A percentile compares a stretch with the other conserved stretches of the same genome.
Conservation (phyloP, 306 rosid genomes). For the Dalbergia cultrata region DNA sequence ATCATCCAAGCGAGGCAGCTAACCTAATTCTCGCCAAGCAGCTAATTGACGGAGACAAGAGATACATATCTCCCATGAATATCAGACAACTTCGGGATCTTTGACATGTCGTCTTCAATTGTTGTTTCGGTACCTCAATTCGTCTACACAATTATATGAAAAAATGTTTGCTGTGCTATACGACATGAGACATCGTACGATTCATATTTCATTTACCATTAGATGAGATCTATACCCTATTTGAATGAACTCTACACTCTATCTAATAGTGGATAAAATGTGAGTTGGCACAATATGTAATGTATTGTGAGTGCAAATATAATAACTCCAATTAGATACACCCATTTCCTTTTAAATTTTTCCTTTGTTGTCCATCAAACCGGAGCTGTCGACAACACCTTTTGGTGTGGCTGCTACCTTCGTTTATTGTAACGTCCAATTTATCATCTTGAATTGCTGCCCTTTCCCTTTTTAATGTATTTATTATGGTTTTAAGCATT, state of each 20-base stretch:
- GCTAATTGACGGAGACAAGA: conserved; percentile 78
- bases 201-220: too few relatives aligned
- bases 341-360: background rate
- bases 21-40: conserved; percentile 79
- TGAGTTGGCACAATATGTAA: too few relatives aligned
- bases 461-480: background rate
- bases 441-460: background rate
- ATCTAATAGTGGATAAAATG: too few relatives aligned
- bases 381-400: background rate
- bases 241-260: too few relatives aligned
- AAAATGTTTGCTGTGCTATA: too few relatives aligned
- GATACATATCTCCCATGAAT: conserved; percentile 75
- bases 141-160: background rate
- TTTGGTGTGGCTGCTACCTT: conserved; percentile 2
- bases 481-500: background rate
- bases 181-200: too few relatives aligned
- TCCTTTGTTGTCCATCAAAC: background rate
- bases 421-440: background rate
- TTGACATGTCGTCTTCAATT: conserved; percentile 45
- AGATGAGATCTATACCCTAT: background rate
- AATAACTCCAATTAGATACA: too few relatives aligned
- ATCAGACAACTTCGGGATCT: conserved; percentile 82
- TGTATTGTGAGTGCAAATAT: too few relatives aligned
- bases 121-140: conserved; percentile 7
- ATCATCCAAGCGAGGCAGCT: conserved; percentile 95